Evolutionary conservation across 495 filamentous ascomycete species (phyloP), one percentile per base, ranked within the genome.

Genomic region (Penicillium fimorum): DNA sequence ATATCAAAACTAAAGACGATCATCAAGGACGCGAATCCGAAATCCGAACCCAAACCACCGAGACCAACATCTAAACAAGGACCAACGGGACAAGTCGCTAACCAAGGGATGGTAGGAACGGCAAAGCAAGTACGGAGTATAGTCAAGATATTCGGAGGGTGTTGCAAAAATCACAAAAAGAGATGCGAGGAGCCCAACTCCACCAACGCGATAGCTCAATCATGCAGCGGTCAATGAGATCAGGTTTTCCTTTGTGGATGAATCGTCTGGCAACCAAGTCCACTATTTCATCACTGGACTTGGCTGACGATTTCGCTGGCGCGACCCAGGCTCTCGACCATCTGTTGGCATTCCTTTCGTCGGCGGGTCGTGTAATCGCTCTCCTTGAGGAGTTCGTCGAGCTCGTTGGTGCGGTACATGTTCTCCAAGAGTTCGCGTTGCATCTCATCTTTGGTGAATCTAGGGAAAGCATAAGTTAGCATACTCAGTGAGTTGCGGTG

Each of bases 341-440:
- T 97, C 73, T 96, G 91, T 73, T 93, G 89, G 78, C 95, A 99
- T 74, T 99, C 95, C 79, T 99, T 97, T 68, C 95, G 84, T 71
- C 95, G 82, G 57, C 95, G 84, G 63, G 93, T 77, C 7, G 95
- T 99, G 82, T 96, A 96, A 65, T 99, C 95, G 70, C 89, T 94
- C 75, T 99, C 95, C 81, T 96, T 97, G 55, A 99, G 85, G 53
- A 99, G 82, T 43, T 93, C 91, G 58, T 99, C 95, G 5, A 97
- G 79, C 60, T 95, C 91, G 69, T 84, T 84, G 50, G 83, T 86
- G 66, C 90, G 86, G 79, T 97, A 99, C 88, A 99, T 94, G 67
- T 93, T 88, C 80, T 97, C 92, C n/a, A 99, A 79, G 5, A 99
- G 84, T 76, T 99, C 95, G 56, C 87, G 85, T 74, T 99, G 95